These are phyloP conservation scores for Coemansia umbellata DNA, from an alignment of 192 early-diverging fungal species.

Conservation along the genomic window DNA sequence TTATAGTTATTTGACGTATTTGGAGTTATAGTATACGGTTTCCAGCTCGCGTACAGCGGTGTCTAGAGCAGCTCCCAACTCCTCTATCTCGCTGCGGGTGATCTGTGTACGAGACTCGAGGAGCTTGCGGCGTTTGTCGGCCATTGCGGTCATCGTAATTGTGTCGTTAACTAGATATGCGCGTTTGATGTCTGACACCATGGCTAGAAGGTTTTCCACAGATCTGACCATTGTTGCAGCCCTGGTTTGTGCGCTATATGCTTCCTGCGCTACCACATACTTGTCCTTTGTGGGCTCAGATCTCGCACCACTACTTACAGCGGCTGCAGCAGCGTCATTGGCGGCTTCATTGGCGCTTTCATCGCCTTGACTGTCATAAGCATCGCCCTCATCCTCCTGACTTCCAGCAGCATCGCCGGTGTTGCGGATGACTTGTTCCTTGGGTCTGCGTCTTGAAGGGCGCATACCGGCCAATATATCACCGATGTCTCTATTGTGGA, in stretches of 20 bases:
- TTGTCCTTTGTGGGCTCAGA: conserved; percentile 43
- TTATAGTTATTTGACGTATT: conserved; percentile 13
- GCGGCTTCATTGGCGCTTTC: conserved; percentile 4
- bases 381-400: not conserved
- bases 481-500: conserved; percentile 25
- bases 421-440: not conserved
- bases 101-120: conserved; percentile 17
- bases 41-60: conserved; percentile 43
- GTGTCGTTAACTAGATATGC: conserved; percentile 48
- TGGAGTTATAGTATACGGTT: conserved; percentile 47
- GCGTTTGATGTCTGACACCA: conserved; percentile 46
- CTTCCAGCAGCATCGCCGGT: not conserved
- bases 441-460: not conserved
- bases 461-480: conserved; percentile 3
- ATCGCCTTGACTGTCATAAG: conserved; percentile 4
- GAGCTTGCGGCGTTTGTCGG: conserved; percentile 24
- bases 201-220: conserved; percentile 43
- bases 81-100: conserved; percentile 27
- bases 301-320: not conserved
- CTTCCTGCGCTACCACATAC: conserved; percentile 42
- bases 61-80: conserved; percentile 33
- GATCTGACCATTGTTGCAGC: conserved; percentile 49
- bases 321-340: not conserved
- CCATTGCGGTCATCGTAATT: conserved; percentile 23
- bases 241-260: conserved; percentile 45